Evolutionary conservation across 768 basidiomycete species (phyloP), one percentile per base, ranked within the genome.

Genomic region (Leucosporidium scottii): DNA sequence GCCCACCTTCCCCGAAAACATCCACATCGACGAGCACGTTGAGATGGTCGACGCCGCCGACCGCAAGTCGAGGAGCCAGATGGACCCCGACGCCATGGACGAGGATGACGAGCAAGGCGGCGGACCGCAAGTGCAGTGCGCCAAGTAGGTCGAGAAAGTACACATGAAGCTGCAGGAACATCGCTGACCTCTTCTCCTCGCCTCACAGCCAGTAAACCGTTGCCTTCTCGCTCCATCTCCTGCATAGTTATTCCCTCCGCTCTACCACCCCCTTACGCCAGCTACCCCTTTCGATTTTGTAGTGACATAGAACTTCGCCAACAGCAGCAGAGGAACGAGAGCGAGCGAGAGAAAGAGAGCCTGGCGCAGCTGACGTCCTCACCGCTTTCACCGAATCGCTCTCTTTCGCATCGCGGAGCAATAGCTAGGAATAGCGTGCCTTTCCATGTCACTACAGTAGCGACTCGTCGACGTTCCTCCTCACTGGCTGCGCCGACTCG

Each of bases 41-140:
- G 83, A 86, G 54, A 80, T 97, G 57, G 84, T 87, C 60, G 88
- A 93, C 73, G 84, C 86, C 8, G 10, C 57, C 13, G 72, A 73
- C 59, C 51, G 72, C 54, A 62, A 66, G 83, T 86, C 74, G 81
- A 85, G 79, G 74, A 77, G 75, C 79, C 78, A 79, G 82, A 78
- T 76, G 79, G 82, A 81, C 34, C 88, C 87, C 49, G 91, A 96
- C 65, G 81, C 84, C 20, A 96, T 96, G 93, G 80, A 81, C 62
- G 79, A 79, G 70, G 93, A 97, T 73, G 92, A 94, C 79, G 93
- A 94, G 75, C 81, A 80, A 55, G 63, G 55, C n/a, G 80, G 78
- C 44, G 86, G 90, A 78, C 91, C 92, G 30, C 87, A 91, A 49
- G 93, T 97, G 57, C 93, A 96, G 82, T 98, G 94, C 78, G 91